Evolutionary conservation across 164 flowering plant genomes (phyloP), one percentile per base, ranked within the genome.

Genomic region (Santalum album): DNA sequence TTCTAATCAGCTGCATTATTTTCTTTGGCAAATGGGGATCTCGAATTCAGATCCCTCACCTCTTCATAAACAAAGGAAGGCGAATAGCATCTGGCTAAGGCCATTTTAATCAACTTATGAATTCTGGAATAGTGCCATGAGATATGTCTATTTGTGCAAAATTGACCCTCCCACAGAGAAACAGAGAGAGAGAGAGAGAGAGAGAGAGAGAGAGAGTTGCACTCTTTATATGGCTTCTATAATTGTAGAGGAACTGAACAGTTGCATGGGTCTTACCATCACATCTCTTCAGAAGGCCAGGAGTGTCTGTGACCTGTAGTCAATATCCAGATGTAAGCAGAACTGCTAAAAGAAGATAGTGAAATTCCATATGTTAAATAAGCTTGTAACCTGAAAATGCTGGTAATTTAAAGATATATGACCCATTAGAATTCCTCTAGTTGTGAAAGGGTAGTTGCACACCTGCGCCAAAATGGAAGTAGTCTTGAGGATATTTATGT

Each of bases 371-470:
- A 23, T 21, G 38, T 21, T 18, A 32, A 15, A 29, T 2, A 60
- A 24, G 61, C 25, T 7, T 44, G 25, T 49, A n/a, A 84, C 98
- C 96, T 89, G 98, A 65, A 84, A 92, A 51, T 68, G 67, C 65
- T 84, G 78, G 63, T 70, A 86, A 68, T 80, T 78, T 19, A 81
- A 26, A 44, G 57, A 56, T 20, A 89, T 83, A 64, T 89, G 98
- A 32, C 96, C 98, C 98, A 92, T 92, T 53, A 92, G 69, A 60
- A 92, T 92, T 59, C 98, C 98, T 74, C 98, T 75, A 24, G 98
- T 92, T 14, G 96, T 89, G 72, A 92, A 92, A 59, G 98, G 98
- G 54, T 92, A 92, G 69, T 89, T 84, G 78, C 98, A 88, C 29
- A 88, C 67, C 98, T 92, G 72, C 23, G 35, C 7, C 25, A 49